phyloP scores from a whole-genome alignment of 768 basidiomycete genomes.

The Dioszegia aurantiaca region DNA sequence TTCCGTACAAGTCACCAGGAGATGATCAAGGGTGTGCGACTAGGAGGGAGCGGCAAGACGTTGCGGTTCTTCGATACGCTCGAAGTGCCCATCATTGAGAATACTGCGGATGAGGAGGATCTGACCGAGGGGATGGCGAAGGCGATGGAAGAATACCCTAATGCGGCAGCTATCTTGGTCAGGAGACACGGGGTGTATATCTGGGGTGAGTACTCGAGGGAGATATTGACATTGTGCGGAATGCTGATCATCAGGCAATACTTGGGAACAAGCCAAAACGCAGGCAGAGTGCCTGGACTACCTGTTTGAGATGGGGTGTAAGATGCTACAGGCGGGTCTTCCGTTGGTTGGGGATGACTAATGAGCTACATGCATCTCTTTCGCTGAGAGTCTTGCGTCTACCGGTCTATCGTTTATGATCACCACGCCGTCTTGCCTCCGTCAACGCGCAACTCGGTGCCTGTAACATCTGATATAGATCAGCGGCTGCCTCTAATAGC shows the following conservation, averaged over 20 bases:
- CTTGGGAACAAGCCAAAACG: slow-evolving; percentile 83
- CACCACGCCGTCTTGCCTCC: slow-evolving; percentile 40
- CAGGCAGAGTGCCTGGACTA: slow-evolving; percentile 90
- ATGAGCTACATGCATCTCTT: neutral
- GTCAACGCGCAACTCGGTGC: slow-evolving; percentile 37
- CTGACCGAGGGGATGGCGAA: slow-evolving; percentile 81
- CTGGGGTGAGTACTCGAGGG: slow-evolving; percentile 64
- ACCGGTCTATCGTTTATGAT: neutral
- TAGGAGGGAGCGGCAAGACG: slow-evolving; percentile 71
- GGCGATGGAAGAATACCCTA: slow-evolving; percentile 75
- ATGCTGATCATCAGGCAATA: slow-evolving; percentile 53
- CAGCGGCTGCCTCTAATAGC: neutral
- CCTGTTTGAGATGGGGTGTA: slow-evolving; percentile 69
- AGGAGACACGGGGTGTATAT: slow-evolving; percentile 78
- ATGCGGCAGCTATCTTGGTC: slow-evolving; percentile 74
- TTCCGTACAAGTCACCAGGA: slow-evolving; percentile 86
- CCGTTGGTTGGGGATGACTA: slow-evolving; percentile 36
- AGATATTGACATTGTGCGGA: slow-evolving; percentile 13
- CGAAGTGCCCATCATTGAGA: slow-evolving; percentile 82
- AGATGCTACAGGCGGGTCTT: slow-evolving; percentile 42
- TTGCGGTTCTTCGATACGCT: slow-evolving; percentile 82
- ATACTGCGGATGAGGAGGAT: slow-evolving; percentile 86
- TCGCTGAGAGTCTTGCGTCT: too few relatives aligned
- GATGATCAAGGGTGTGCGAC: slow-evolving; percentile 88
- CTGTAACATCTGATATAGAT: slow-evolving; percentile 36